Percentiles rank a stretch among this genome's conserved stretches.
phyloP scores from a whole-genome alignment of 2,329 filamentous ascomycete species.

The Aspergillus aculeatinus region DNA sequence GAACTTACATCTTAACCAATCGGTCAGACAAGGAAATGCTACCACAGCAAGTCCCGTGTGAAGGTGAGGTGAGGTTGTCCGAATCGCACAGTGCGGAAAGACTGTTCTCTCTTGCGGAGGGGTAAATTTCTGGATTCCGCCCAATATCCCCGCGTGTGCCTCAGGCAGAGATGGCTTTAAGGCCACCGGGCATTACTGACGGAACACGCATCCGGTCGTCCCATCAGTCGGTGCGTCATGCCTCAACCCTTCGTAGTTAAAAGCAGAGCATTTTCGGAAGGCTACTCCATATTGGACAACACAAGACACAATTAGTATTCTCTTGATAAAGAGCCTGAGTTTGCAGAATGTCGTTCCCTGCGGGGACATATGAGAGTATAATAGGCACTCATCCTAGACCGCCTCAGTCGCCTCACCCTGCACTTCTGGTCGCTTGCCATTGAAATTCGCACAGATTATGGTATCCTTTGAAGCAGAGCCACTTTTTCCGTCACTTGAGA shows the following conservation, averaged over 20 bases:
- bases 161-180: constrained; percentile 23
- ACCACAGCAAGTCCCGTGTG: constrained; percentile 9
- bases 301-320: no score
- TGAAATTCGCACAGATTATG: no score
- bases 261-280: no score
- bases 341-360: no score
- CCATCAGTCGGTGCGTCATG: not conserved
- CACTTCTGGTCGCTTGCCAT: no score
- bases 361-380: no score
- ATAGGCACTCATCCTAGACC: no score
- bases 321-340: no score
- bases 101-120: constrained; percentile 23
- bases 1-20: not conserved
- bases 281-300: no score
- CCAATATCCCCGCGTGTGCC: constrained; percentile 25
- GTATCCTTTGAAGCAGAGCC: not conserved
- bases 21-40: constrained; percentile 1
- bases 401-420: no score
- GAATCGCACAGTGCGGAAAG: constrained; percentile 16
- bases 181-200: not conserved
- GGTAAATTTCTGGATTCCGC: constrained; percentile 33
- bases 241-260: no score
- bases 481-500: not conserved
- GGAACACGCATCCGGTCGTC: not conserved
- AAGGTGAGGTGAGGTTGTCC: constrained; percentile 8